Conservation (phyloP, 192 early-diverging fungal species). For the Lobosporangium transversale region DNA sequence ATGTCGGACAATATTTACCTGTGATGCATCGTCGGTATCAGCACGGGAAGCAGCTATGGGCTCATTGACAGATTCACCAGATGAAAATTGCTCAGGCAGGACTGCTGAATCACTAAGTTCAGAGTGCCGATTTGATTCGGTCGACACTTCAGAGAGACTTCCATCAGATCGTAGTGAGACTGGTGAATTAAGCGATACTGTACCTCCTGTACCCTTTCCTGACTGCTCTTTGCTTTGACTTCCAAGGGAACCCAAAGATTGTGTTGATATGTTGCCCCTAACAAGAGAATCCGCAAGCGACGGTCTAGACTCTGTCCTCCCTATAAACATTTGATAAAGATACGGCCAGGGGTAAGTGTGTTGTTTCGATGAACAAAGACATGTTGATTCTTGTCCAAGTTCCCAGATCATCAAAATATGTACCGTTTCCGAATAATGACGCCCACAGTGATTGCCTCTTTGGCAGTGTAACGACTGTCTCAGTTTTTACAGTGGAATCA, state of each 20-base stretch:
- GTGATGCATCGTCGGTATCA: neutral
- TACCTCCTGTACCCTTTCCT: neutral
- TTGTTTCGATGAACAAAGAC: too few relatives aligned
- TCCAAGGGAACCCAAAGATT: conserved; percentile 10
- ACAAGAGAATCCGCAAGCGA: conserved; percentile 21
- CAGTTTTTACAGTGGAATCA: neutral
- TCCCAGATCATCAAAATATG: too few relatives aligned
- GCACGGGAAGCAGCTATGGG: neutral
- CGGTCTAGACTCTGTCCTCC: conserved; percentile 14
- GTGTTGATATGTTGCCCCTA: conserved; percentile 27
- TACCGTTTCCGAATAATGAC: conserved; percentile 44
- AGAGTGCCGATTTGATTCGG: neutral
- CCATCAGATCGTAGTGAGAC: conserved; percentile 12
- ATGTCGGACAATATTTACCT: conserved; percentile 23
- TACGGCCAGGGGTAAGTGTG: too few relatives aligned
- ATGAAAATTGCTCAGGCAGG: conserved; percentile 3
- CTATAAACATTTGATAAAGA: neutral
- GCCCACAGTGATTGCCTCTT: conserved; percentile 47
- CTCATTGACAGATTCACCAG: conserved; percentile 6
- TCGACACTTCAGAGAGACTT: conserved; percentile 1
- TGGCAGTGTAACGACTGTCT: conserved; percentile 4
- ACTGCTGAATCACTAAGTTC: neutral
- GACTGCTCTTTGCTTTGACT: neutral
- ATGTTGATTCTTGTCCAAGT: too few relatives aligned
- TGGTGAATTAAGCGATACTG: conserved; percentile 6